These are phyloP conservation scores for Scheffersomyces quercinus DNA, from an alignment of 1,139 yeast species.

Conservation along the genomic window DNA sequence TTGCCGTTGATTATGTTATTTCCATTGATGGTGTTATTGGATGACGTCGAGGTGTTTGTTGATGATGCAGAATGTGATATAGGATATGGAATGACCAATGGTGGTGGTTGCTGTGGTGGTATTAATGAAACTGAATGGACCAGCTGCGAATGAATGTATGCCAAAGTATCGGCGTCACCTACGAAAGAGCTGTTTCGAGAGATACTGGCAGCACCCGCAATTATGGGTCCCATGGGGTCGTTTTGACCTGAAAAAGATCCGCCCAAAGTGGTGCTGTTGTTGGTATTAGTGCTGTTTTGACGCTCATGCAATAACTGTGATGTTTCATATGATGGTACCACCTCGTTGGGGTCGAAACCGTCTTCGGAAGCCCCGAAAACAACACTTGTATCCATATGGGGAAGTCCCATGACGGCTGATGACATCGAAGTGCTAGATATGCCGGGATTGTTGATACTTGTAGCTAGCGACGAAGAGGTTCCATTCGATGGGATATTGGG, in stretches of 20 bases:
- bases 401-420: too few species aligned
- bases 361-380: neutral
- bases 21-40: neutral
- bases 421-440: too few species aligned
- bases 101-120: neutral
- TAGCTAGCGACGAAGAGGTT: neutral
- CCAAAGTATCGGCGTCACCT: neutral
- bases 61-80: too few species aligned
- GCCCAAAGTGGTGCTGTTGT: neutral
- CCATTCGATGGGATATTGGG: constrained; percentile 4
- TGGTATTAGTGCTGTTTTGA: constrained; percentile 1
- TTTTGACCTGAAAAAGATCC: neutral
- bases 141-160: neutral
- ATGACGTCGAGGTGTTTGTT: neutral
- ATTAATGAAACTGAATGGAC: neutral
- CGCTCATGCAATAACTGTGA: constrained; percentile 38
- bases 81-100: too few species aligned
- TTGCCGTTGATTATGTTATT: neutral
- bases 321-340: constrained; percentile 47
- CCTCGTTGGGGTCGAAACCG: constrained; percentile 37
- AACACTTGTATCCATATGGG: neutral
- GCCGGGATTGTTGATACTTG: too few species aligned
- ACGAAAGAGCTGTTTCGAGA: neutral
- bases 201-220: neutral
- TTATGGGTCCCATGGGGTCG: too few species aligned